These are phyloP conservation scores for Jatropha curcas DNA, from an alignment of 345 rosid species.

Conservation along the genomic window DNA sequence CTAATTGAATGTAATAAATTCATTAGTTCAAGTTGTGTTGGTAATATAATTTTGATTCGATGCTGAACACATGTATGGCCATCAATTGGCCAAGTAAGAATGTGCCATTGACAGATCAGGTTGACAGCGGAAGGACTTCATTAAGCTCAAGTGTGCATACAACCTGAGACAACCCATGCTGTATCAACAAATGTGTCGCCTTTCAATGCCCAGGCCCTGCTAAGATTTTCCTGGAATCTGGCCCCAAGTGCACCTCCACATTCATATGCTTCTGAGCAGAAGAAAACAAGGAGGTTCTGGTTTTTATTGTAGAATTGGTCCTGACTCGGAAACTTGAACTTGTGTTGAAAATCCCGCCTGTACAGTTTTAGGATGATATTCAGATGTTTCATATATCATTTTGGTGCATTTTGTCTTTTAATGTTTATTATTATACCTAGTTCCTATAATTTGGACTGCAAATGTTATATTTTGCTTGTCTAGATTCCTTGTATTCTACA, in stretches of 20 bases:
- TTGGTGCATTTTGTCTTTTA: not conserved
- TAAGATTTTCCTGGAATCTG: not conserved
- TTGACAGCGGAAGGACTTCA: not conserved
- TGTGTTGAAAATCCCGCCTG: not conserved
- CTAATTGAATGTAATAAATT: not conserved
- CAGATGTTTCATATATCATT: not conserved
- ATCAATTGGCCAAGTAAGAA: not conserved
- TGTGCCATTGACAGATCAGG: not conserved
- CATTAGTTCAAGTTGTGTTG: constrained; percentile 17
- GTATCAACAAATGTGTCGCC: constrained; percentile 3
- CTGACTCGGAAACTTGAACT: not conserved
- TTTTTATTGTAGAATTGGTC: not conserved
- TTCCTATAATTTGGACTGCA: not conserved
- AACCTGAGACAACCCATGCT: constrained; percentile 25
- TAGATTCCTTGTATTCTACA: not conserved
- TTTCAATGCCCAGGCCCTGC: constrained; percentile 2
- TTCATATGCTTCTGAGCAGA: constrained; percentile 11
- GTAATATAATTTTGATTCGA: not conserved
- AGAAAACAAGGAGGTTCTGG: not conserved
- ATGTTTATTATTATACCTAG: not conserved
- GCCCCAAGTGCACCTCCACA: not conserved
- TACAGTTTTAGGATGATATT: not conserved
- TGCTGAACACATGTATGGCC: constrained; percentile 27
- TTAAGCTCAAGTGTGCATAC: not conserved
- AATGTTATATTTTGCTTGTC: not conserved